phyloP scores from a whole-genome alignment of 2,329 filamentous ascomycete genomes.

The Hymenoscyphus occultus region DNA sequence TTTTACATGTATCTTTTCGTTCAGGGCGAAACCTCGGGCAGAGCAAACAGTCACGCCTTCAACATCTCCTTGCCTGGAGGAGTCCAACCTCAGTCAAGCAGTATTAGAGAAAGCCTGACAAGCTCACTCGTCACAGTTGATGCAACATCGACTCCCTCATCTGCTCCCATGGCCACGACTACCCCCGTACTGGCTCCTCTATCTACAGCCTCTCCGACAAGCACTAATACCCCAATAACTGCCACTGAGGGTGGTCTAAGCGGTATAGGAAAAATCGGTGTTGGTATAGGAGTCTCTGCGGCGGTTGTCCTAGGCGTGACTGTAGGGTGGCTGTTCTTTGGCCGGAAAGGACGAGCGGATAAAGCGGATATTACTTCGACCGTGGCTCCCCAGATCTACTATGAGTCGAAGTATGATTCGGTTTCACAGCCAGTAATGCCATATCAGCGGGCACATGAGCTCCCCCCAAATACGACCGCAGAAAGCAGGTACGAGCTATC shows the following conservation, averaged over 20 bases:
- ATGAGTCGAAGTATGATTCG: background rate
- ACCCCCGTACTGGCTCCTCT: too few relatives aligned
- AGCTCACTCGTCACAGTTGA: background rate
- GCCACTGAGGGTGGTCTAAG: conserved; percentile 3
- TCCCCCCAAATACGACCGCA: background rate
- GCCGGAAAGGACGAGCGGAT: background rate
- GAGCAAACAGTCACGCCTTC: conserved; percentile 15
- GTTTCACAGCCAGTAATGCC: background rate
- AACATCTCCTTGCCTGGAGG: conserved; percentile 15
- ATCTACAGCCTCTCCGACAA: background rate
- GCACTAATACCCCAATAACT: background rate
- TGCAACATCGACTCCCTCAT: background rate
- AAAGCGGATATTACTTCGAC: background rate
- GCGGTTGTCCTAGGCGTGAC: conserved; percentile 9
- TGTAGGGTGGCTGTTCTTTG: conserved; percentile 13
- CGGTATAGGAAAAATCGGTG: conserved; percentile 8
- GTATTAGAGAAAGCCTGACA: background rate
- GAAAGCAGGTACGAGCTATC: background rate
- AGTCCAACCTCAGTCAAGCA: background rate
- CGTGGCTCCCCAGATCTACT: background rate
- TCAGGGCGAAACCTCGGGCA: conserved; percentile 3
- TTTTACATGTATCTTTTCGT: conserved; percentile 17
- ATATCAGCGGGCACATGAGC: background rate
- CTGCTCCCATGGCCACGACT: background rate
- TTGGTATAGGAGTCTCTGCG: conserved; percentile 12